Evolutionary conservation across 805 yeast genomes (phyloP).

Genomic region (Ogataea wickerhamii): DNA sequence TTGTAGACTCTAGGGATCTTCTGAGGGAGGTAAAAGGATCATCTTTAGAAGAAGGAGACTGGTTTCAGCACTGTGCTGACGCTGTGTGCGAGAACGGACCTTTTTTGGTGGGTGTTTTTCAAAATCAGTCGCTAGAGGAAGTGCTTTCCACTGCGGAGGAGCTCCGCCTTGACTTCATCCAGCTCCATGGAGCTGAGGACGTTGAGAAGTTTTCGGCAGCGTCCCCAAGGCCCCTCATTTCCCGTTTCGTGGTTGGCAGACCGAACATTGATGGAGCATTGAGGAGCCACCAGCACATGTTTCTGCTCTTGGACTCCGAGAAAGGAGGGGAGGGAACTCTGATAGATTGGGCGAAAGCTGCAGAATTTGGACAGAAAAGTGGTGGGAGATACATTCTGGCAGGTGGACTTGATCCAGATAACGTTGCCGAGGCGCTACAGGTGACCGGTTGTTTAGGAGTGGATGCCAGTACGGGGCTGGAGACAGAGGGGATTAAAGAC

Average conservation of each 20-base stretch:
- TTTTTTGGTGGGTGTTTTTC: slow-evolving; percentile 81
- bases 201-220: slow-evolving; percentile 40
- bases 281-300: slow-evolving; percentile 37
- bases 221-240: slow-evolving; percentile 57
- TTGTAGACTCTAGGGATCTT: slow-evolving; percentile 24
- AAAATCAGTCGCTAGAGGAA: slow-evolving; percentile 71
- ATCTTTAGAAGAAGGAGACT: slow-evolving; percentile 27
- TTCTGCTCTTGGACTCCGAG: slow-evolving; percentile 80
- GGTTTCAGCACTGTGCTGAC: slow-evolving; percentile 31
- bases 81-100: slow-evolving; percentile 47
- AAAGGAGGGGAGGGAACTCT: slow-evolving; percentile 86
- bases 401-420: slow-evolving; percentile 82
- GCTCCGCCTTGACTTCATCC: slow-evolving; percentile 69
- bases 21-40: slow-evolving; percentile 21
- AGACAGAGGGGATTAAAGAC: slow-evolving; percentile 74
- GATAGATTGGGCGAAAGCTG: slow-evolving; percentile 67
- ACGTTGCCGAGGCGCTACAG: slow-evolving; percentile 52
- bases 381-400: slow-evolving; percentile 61
- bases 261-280: slow-evolving; percentile 28
- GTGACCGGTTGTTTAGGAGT: slow-evolving; percentile 73
- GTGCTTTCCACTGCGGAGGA: slow-evolving; percentile 44
- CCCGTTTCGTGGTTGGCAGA: slow-evolving; percentile 66
- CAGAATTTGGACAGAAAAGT: slow-evolving; percentile 31
- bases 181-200: slow-evolving; percentile 79
- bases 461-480: slow-evolving; percentile 96